phyloP scores from a whole-genome alignment of 352 stramenopile species.

The Phytopythium cucurbitacearum region DNA sequence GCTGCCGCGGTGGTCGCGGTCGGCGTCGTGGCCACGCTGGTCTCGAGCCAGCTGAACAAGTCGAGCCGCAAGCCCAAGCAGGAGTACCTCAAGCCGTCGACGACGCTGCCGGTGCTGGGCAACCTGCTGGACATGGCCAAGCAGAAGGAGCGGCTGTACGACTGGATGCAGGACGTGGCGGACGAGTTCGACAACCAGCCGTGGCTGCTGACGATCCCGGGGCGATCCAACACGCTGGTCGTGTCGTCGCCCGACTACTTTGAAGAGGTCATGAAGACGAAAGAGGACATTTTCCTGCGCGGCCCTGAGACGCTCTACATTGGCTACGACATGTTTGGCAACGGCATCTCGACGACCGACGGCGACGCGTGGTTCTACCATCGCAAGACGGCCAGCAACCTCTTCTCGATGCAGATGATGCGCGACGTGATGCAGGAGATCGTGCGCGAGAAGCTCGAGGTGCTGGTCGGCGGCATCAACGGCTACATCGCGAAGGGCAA shows the following conservation, averaged over 20 bases:
- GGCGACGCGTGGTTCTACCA: slow-evolving; percentile 35
- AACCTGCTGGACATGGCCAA: slow-evolving; percentile 24
- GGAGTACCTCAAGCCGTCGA: slow-evolving; percentile 7
- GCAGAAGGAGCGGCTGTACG: slow-evolving; percentile 32
- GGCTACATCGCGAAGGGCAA: slow-evolving; percentile 1
- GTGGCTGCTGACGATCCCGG: slow-evolving; percentile 9
- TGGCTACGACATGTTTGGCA: slow-evolving; percentile 13
- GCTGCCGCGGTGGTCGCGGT: not conserved
- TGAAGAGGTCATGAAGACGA: slow-evolving; percentile 12
- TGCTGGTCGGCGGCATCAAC: slow-evolving; percentile 6
- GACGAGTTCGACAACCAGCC: slow-evolving; percentile 22
- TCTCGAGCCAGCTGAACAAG: not conserved
- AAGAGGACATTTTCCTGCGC: slow-evolving; percentile 7
- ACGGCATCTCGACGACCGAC: slow-evolving; percentile 23
- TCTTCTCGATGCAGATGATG: slow-evolving; percentile 29
- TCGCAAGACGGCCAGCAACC: slow-evolving; percentile 22
- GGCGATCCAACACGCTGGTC: slow-evolving; percentile 8
- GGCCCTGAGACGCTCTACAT: slow-evolving; percentile 5
- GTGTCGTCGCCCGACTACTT: slow-evolving; percentile 6
- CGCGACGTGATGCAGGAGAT: slow-evolving; percentile 20
- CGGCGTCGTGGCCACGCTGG: not conserved
- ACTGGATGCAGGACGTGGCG: slow-evolving; percentile 43
- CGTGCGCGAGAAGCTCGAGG: slow-evolving; percentile 11
- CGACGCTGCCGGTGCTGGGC: slow-evolving; percentile 35
- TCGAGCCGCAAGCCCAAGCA: no score